Conservation (phyloP, 1,139 yeast genomes). For the Kluyveromyces sp. region DNA sequence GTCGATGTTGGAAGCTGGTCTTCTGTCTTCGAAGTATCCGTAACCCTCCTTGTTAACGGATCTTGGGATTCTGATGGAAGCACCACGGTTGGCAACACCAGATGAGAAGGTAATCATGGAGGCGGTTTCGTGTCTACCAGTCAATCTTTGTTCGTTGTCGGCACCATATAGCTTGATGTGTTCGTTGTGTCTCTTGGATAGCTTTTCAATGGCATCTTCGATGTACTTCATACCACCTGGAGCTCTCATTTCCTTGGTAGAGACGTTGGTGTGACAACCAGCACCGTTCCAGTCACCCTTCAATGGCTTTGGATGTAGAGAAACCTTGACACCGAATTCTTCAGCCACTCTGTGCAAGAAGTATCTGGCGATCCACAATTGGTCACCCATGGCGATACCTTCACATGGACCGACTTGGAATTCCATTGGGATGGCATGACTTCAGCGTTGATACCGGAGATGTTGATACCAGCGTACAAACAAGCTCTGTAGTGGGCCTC, state of each 20-base stretch:
- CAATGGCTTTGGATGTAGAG: constrained; percentile 98
- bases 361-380: constrained; percentile 94
- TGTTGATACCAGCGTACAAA: constrained; percentile 79
- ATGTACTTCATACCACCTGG: constrained; percentile 96
- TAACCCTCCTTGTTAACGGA: constrained; percentile 95
- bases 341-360: constrained; percentile 91
- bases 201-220: constrained; percentile 86
- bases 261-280: constrained; percentile 98
- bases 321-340: constrained; percentile 96
- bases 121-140: constrained; percentile 98
- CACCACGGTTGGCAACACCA: constrained; percentile 99
- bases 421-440: constrained; percentile 99
- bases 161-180: constrained; percentile 93
- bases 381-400: constrained; percentile 95
- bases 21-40: constrained; percentile 99
- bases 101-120: constrained; percentile 82
- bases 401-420: constrained; percentile 98
- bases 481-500: constrained; percentile 99
- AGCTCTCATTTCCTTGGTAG: constrained; percentile 82
- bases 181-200: constrained; percentile 93
- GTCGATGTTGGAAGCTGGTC: constrained; percentile 99
- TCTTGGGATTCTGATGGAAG: constrained; percentile 97
- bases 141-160: constrained; percentile 89
- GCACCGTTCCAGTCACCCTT: constrained; percentile 99
- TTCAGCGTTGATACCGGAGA: constrained; percentile 97